Conservation (phyloP, 495 filamentous ascomycete species). For the Hypomontagnella submonticulosa region DNA sequence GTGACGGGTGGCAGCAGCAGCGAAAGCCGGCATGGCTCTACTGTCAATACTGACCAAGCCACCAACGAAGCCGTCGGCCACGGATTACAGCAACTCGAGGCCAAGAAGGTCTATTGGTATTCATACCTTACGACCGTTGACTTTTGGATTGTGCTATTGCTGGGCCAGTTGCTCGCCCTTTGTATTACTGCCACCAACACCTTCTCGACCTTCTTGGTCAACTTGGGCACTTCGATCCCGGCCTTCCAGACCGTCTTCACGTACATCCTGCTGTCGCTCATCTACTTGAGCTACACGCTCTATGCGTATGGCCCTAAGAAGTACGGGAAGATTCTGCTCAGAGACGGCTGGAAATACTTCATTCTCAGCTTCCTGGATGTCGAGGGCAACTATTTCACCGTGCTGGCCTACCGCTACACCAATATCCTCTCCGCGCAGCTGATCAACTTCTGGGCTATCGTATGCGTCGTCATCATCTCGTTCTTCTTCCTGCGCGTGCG, state of each 20-base stretch:
- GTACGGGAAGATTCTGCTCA: constrained; percentile 69
- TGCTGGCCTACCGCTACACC: constrained; percentile 93
- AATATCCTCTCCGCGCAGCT: constrained; percentile 91
- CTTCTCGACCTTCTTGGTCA: constrained; percentile 78
- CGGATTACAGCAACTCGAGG: constrained; percentile 58
- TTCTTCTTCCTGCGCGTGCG: constrained; percentile 84
- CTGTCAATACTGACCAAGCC: constrained; percentile 4
- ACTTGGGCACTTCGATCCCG: constrained; percentile 82
- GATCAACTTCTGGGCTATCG: constrained; percentile 99
- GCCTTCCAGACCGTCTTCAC: constrained; percentile 97
- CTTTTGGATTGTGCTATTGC: constrained; percentile 82
- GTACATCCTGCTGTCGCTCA: constrained; percentile 82
- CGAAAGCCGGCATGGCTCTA: constrained; percentile 14
- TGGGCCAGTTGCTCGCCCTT: constrained; percentile 89
- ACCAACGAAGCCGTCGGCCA: constrained; percentile 46
- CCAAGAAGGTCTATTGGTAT: constrained; percentile 71
- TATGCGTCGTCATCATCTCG: constrained; percentile 87
- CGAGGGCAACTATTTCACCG: constrained; percentile 96
- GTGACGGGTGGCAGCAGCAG: constrained; percentile 30
- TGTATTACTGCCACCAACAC: constrained; percentile 92
- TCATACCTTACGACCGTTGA: constrained; percentile 84
- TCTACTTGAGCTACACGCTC: constrained; percentile 85
- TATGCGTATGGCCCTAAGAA: constrained; percentile 82
- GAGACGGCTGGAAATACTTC: constrained; percentile 92
- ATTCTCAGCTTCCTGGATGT: constrained; percentile 94